Base-by-base conservation (phyloP, 768 basidiomycete genomes). In the Boletus patriciae region DNA sequence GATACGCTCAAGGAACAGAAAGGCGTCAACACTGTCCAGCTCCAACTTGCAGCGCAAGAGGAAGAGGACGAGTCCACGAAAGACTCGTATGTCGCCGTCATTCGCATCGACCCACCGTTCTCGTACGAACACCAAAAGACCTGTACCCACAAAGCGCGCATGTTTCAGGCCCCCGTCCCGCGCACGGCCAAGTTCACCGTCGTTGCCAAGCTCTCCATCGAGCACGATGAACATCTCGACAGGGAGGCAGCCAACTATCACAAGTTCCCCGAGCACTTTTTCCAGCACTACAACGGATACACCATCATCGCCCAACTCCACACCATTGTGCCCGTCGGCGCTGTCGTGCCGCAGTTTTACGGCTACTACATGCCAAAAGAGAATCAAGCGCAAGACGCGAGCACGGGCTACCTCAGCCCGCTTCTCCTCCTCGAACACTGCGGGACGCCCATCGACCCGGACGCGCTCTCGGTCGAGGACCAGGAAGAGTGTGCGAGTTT, bases 311-410 rank as follows among this genome's bases (percentile, higher is more conserved):
- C 8, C 5, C 71, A 68, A 19, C 29, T 82, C 6, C 68, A 69
- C 31, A 62, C 76, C 58, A 78, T 83, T 0, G 75, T 78, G 0
- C 81, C 82, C 3, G 71, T 80, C 4, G 71, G 74, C 8, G 76
- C 86, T 0, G 46, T 86, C 46, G 80, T 83, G 4, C 85, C 86
- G 0, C 83, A 85, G 65, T 87, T 80, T 67, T 87, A 83, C 60
- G 85, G 87, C 2, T 83, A 82, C 67, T 87, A 86, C 60, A 64
- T 61, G 0, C 74, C 74, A 1, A 18, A 46, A 38, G 1, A n/a
- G 70, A 9, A 29, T 1, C 0, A 29, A 69, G 6, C 12, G 12
- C 4, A 19, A n/a, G n/a, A n/a, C n/a, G n/a, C n/a, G 21, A 4
- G 12, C 4, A n/a, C 16, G 4, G 19, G 4, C n/a, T 63, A 64